Percentiles rank a stretch among this genome's conserved stretches.
Conservation (phyloP, 1,284 basidiomycete species). For the Tylopilus sp. region DNA sequence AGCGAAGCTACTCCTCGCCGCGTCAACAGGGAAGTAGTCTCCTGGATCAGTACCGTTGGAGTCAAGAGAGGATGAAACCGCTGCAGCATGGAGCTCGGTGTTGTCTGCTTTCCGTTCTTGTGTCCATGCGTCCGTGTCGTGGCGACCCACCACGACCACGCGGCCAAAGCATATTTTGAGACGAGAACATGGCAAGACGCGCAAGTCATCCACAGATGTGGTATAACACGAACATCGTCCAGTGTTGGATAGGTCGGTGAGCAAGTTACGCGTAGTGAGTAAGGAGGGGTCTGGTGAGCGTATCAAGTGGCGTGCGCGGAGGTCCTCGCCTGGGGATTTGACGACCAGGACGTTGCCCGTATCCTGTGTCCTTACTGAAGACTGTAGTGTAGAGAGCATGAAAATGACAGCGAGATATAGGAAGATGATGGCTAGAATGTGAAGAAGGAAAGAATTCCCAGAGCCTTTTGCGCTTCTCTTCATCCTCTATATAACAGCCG, state of each 20-base stretch:
- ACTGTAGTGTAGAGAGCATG: slow-evolving; percentile 7
- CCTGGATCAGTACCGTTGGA: slow-evolving; percentile 3
- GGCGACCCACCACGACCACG: slow-evolving; percentile 24
- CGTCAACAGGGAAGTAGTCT: slow-evolving; percentile 1
- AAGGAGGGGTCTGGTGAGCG: neutral
- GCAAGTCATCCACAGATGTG: slow-evolving; percentile 2
- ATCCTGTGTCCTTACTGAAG: slow-evolving; percentile 2
- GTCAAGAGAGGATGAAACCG: slow-evolving; percentile 10
- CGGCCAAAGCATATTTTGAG: slow-evolving; percentile 12
- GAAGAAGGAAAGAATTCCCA: neutral
- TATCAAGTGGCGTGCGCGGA: slow-evolving; percentile 1
- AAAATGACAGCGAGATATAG: neutral
- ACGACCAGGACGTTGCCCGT: neutral
- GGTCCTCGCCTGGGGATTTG: neutral
- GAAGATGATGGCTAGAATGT: neutral
- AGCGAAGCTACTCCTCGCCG: slow-evolving; percentile 2
- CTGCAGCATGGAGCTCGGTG: slow-evolving; percentile 10
- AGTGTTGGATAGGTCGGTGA: slow-evolving; percentile 10
- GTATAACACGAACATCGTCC: neutral
- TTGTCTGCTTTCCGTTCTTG: slow-evolving; percentile 10
- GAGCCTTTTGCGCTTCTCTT: slow-evolving; percentile 25
- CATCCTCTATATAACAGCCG: slow-evolving; percentile 4
- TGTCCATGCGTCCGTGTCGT: slow-evolving; percentile 30
- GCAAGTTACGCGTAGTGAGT: slow-evolving; percentile 1
- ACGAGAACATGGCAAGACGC: slow-evolving; percentile 9